Base-by-base conservation (phyloP, 345 rosid species). In the Eutrema yunnanense region DNA sequence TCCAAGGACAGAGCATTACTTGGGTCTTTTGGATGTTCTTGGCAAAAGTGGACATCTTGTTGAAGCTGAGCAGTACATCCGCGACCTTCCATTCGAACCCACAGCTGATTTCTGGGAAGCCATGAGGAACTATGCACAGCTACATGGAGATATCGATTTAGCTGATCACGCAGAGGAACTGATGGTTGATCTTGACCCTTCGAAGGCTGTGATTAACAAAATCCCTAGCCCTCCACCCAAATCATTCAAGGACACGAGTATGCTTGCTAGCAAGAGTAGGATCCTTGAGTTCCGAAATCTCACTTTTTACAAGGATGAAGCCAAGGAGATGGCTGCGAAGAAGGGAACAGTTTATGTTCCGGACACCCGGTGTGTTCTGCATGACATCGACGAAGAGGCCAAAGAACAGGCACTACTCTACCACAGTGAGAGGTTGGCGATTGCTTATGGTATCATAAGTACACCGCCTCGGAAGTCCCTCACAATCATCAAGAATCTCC, bases 301-400 rank as follows among this genome's bases (percentile, higher is more conserved):
- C 44, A 80, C 85, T 29, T 81, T 82, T 50, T 87, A 83, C 81
- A 85, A 82, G 78, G 88, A 87, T 71, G 87, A 87, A 63, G 86
- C 81, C 36, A 85, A 84, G 47, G 62, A 80, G 62, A 87, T 69
- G 81, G 87, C 81, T 12, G 53, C 82, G 73, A 77, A 79, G 85
- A 83, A 85, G 56, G 79, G 71, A 40, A 73, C 51, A 4, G 65
- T 79, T 51, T 87, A 87, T 55, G 92, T 87, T n/a, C 87, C 92
- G 0, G 87, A 87, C 72, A 81, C 91, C 2, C 71, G 85, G 70
- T 87, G 75, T 40, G 87, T 87, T 47, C 87, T 87, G 69, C 89
- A 87, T 54, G 89, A 87, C 78, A 85, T 87, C 44, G 92, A 87
- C 77, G 86, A 87, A 72, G 89, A 87, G 77, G 92, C 92, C 2